phyloP scores from a whole-genome alignment of 768 basidiomycete genomes.

The Asterophora parasitica region DNA sequence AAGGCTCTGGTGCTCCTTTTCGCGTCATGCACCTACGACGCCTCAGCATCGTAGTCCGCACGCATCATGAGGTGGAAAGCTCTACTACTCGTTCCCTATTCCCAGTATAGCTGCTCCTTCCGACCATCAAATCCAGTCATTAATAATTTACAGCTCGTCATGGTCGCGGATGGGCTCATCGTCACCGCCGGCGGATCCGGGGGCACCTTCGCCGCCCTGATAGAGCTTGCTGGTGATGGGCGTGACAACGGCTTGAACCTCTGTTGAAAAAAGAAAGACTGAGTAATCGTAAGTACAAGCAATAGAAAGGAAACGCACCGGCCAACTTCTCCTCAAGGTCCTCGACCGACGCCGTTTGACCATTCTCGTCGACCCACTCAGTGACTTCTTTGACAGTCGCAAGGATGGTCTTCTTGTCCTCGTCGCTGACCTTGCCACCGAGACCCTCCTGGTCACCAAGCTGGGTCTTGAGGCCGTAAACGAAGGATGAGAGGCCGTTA shows the following conservation, averaged over 20 bases:
- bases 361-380: constrained; percentile 90
- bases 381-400: constrained; percentile 81
- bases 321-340: constrained; percentile 90
- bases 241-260: constrained; percentile 69
- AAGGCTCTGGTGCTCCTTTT: constrained; percentile 12
- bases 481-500: constrained; percentile 74
- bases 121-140: not conserved
- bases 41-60: constrained; percentile 3
- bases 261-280: constrained; percentile 20
- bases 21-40: constrained; percentile 8
- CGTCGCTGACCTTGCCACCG: constrained; percentile 79
- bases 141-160: constrained; percentile 40
- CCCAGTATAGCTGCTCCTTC: not conserved
- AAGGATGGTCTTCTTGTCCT: constrained; percentile 81
- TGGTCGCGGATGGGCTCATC: constrained; percentile 39
- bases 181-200: constrained; percentile 29
- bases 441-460: constrained; percentile 84
- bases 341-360: constrained; percentile 69
- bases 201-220: constrained; percentile 31
- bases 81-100: not conserved
- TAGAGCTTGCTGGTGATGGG: constrained; percentile 88
- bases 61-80: constrained; percentile 8
- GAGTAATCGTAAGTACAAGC: not conserved
- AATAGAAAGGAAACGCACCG: constrained; percentile 25
- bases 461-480: constrained; percentile 86